Percentiles rank a stretch among this genome's conserved stretches.
phyloP scores from a whole-genome alignment of 2,329 filamentous ascomycete genomes.

The Penicillium crustosum region DNA sequence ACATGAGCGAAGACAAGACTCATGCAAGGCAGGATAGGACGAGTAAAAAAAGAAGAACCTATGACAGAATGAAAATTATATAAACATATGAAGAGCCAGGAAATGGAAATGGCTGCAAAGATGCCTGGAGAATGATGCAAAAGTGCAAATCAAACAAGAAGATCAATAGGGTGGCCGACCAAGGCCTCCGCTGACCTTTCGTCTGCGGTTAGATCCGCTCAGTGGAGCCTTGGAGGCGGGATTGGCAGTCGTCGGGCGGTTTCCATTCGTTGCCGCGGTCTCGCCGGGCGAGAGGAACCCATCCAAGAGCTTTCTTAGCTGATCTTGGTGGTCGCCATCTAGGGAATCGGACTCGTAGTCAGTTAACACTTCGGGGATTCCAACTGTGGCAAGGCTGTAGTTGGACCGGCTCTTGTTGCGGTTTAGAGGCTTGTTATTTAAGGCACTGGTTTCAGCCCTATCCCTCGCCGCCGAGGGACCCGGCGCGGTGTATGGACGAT shows the following conservation, averaged over 20 bases:
- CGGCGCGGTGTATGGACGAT: slow-evolving; percentile 37
- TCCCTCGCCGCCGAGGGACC: slow-evolving; percentile 26
- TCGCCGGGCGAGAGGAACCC: slow-evolving; percentile 35
- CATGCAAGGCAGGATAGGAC: background rate
- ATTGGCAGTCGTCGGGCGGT: slow-evolving; percentile 16
- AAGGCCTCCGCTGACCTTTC: slow-evolving; percentile 30
- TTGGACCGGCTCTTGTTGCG: slow-evolving; percentile 39
- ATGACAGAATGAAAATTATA: slow-evolving; percentile 13
- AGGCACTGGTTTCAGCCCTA: slow-evolving; percentile 18
- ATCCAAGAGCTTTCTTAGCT: slow-evolving; percentile 40
- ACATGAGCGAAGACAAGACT: slow-evolving; percentile 1
- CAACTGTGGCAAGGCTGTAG: slow-evolving; percentile 27
- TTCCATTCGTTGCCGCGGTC: slow-evolving; percentile 18
- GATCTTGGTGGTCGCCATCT: slow-evolving; percentile 28
- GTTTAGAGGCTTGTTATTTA: slow-evolving; percentile 30
- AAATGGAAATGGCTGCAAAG: slow-evolving; percentile 4
- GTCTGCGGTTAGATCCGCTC: slow-evolving; percentile 18
- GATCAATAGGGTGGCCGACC: slow-evolving; percentile 37
- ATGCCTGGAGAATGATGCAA: slow-evolving; percentile 9
- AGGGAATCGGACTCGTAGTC: slow-evolving; percentile 16
- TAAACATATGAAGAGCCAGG: slow-evolving; percentile 20
- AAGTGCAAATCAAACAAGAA: slow-evolving; percentile 1
- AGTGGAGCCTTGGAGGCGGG: slow-evolving; percentile 10
- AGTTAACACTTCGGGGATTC: slow-evolving; percentile 16
- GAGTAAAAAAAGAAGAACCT: background rate